A percentile compares a stretch with the other conserved stretches of the same genome.
phyloP scores from a whole-genome alignment of 2,329 filamentous ascomycete species.

The Alternaria arborescens region DNA sequence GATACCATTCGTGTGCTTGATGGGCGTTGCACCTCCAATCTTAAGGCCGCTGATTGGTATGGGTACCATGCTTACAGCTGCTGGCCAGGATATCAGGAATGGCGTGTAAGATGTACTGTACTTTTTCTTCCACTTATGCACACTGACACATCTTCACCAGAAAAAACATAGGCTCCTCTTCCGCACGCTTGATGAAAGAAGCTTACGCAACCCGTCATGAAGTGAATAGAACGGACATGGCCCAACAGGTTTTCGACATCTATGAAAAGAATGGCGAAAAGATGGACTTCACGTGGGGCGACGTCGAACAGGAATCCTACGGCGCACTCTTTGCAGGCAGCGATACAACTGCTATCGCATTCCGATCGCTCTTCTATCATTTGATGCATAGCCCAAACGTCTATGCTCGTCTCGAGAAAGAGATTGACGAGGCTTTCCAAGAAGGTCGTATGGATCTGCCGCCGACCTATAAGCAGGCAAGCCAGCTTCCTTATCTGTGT shows the following conservation, averaged over 20 bases:
- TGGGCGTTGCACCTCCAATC: constrained; percentile 18
- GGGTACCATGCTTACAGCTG: background rate
- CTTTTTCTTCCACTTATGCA: background rate
- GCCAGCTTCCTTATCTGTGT: constrained; percentile 51
- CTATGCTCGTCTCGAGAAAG: constrained; percentile 15
- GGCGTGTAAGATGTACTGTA: background rate
- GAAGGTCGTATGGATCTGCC: constrained; percentile 14
- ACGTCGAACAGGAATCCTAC: constrained; percentile 39
- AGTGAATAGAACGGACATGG: constrained; percentile 35
- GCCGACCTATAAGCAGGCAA: constrained; percentile 24
- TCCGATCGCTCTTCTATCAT: constrained; percentile 51
- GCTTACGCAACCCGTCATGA: constrained; percentile 4
- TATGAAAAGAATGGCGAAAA: constrained; percentile 40
- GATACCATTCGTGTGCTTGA: constrained; percentile 37
- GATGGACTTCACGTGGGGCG: constrained; percentile 40
- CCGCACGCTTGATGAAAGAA: constrained; percentile 2
- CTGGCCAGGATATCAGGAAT: background rate
- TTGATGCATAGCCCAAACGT: constrained; percentile 43
- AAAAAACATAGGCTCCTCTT: constrained; percentile 8
- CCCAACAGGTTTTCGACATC: constrained; percentile 44
- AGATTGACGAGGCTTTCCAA: constrained; percentile 27
- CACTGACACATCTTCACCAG: constrained; percentile 23
- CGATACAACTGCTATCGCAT: constrained; percentile 48
- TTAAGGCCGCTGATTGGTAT: constrained; percentile 14
- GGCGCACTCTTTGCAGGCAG: constrained; percentile 44